Base-by-base conservation (phyloP, 2,329 filamentous ascomycete species). In the Calonectria hawksworthii region DNA sequence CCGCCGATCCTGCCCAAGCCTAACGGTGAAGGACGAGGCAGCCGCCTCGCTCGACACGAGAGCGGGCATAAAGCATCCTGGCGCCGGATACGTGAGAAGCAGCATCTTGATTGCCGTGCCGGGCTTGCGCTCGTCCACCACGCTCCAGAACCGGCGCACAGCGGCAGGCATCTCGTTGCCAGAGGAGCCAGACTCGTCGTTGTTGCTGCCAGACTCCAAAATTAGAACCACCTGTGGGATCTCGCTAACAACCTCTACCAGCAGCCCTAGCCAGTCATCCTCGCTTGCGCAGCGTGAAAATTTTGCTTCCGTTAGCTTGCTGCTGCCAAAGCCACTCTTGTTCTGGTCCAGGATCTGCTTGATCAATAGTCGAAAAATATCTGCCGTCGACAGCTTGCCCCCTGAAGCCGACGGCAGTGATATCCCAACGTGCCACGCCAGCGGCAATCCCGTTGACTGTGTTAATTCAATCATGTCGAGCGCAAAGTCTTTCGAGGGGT, bases 391-490 rank as follows among this genome's bases (percentile, higher is more conserved):
- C 50, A 74, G 68, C 3, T 34, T 32, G 4, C 18, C 28, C 2
- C 3, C 50, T 4, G 68, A 72, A 44, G 70, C 44, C 3, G 73
- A 73, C 14, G 70, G 56, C 18, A 76, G 6, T 16, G 52, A 65
- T 18, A 66, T 69, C 4, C 56, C 41, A 6, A 72, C 21, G 13
- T 67, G 69, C 74, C 75, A 76, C 1, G 67, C 70, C 50, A 76
- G 44, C 2, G 54, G 67, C 26, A 75, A 14, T 3, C 13, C 54
- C 2, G 54, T 64, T 3, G 56, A 54, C 16, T 71, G 70, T 0
- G 51, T 67, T 9, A 75, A 16, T 13, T 76, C 75, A 23, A 76
- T 50, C 47, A 75, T 75, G n/a, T 75, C 73, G 4, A 76, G 18
- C 0, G 54, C 73, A 51, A 76, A 75, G 18, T 76, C 70, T 1